Base-by-base conservation (phyloP, 768 basidiomycete genomes). In the Coprinellus micaceus region DNA sequence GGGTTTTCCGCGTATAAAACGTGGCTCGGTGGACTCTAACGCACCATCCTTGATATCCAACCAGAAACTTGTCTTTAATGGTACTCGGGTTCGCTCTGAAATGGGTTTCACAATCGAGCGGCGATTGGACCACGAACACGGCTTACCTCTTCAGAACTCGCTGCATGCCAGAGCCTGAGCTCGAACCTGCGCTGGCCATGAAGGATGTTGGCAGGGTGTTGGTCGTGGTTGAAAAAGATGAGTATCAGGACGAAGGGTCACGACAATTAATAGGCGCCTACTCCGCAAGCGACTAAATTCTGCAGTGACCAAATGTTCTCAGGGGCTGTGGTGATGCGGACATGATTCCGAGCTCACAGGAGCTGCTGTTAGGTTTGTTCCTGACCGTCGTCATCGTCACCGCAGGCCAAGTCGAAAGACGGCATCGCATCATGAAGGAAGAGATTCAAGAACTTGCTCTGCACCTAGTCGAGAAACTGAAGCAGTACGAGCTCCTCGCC, bases 31-130 rank as follows among this genome's bases (percentile, higher is more conserved):
- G 29, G 61, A n/a, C n/a, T n/a, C n/a, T n/a, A n/a, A n/a, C 82
- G 55, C 52, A 89, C 91, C 91, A 93, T 67, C 90, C 91, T 71
- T 93, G 91, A 67, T 93, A 93, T 33, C 91, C 91, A 0, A 92
- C 88, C 28, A 94, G 70, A 62, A 91, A 83, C 65, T 93, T 94
- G 72, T 90, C 82, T 55, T 90, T 88, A 46, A 94, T 90, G 10
- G 89, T 90, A 4, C 78, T 79, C 24, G 91, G 82, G 65, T 88
- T 78, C 10, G 86, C 85, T 60, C 88, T 77, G 55, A n/a, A 43
- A 30, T 22, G 33, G 37, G 57, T 44, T 45, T 28, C 54, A 45
- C 22, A 46, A 37, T n/a, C n/a, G n/a, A n/a, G n/a, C n/a, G n/a
- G n/a, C n/a, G n/a, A n/a, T n/a, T n/a, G n/a, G n/a, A n/a, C n/a